Conservation (phyloP, 139 green algal species). For the Chlorella sp. region DNA sequence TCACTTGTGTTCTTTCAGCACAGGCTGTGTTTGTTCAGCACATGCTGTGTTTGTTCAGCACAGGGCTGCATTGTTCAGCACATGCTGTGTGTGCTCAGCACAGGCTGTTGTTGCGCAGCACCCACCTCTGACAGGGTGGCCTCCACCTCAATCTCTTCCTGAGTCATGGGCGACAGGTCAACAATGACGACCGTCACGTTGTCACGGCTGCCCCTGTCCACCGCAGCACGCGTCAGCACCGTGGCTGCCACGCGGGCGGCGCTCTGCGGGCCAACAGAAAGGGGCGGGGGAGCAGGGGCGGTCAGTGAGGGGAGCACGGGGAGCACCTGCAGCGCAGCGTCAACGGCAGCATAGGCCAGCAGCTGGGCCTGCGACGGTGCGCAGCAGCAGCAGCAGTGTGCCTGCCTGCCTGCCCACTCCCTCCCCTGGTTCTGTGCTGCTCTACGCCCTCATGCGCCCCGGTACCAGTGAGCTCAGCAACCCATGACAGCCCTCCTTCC, state of each 20-base stretch:
- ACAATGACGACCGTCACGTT: conserved; percentile 77
- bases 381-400: background rate
- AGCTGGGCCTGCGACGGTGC: background rate
- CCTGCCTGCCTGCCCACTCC: no score
- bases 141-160: conserved; percentile 33
- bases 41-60: no score
- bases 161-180: conserved; percentile 55
- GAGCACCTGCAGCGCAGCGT: background rate
- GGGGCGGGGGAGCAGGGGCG: background rate
- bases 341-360: background rate
- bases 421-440: no score
- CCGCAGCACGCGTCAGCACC: conserved; percentile 72
- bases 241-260: conserved; percentile 66
- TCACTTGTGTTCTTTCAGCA: no score
- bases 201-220: conserved; percentile 68
- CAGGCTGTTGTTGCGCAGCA: background rate
- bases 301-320: background rate
- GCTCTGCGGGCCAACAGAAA: conserved; percentile 2
- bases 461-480: no score
- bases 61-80: no score
- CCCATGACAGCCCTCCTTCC: no score
- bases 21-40: no score
- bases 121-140: conserved; percentile 28
- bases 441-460: no score
- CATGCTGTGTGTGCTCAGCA: no score